Base-by-base conservation (phyloP, 2,329 filamentous ascomycete genomes). In the Penicillium sp. region DNA sequence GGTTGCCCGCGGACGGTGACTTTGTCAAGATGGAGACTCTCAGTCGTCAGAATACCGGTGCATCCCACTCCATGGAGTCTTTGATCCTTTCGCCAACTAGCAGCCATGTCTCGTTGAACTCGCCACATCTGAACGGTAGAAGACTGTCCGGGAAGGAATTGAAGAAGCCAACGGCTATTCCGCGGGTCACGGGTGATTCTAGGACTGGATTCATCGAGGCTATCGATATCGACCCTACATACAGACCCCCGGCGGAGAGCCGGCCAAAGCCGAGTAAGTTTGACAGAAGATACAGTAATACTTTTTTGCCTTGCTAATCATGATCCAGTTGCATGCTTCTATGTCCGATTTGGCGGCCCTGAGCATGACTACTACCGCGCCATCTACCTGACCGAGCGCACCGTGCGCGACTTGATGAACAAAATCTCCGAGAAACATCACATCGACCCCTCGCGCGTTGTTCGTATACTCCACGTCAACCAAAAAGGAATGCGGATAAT, bases 141-240 rank as follows among this genome's bases (percentile, higher is more conserved):
- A 35, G 41, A 42, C 23, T 53, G 28, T 13, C 26, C 5, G 38
- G 20, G 42, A 53, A 51, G 18, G 44, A 44, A 10, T 28, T 61
- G 11, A 64, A 52, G 24, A 57, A 61, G 9, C 62, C 67, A 3
- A 57, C 63, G 9, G 65, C 65, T 26, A 52, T 71, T 5, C 61
- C 62, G 37, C 64, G 59, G 32, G 40, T 62, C 6, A 46, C 52
- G 5, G 53, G 47, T 14, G 58, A 61, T 20, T 44, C 47, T 11
- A 51, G 54, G 20, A 85, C 81, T 50, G 86, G 87, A 5, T 95
- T 86, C 84, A 93, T 97, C 52, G 89, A 96, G 64, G 89, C 89
- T 1, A 71, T 95, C 6, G 93, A 89, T 26, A 88, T 97, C n/a
- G 93, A 97, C 64, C 75, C 84, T 13, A 79, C 78, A 2, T 98